Percentiles rank a stretch among this genome's conserved stretches.
These are phyloP conservation scores for Penicillium rolfsii DNA, from an alignment of 2,329 filamentous ascomycete genomes.

Conservation along the genomic window DNA sequence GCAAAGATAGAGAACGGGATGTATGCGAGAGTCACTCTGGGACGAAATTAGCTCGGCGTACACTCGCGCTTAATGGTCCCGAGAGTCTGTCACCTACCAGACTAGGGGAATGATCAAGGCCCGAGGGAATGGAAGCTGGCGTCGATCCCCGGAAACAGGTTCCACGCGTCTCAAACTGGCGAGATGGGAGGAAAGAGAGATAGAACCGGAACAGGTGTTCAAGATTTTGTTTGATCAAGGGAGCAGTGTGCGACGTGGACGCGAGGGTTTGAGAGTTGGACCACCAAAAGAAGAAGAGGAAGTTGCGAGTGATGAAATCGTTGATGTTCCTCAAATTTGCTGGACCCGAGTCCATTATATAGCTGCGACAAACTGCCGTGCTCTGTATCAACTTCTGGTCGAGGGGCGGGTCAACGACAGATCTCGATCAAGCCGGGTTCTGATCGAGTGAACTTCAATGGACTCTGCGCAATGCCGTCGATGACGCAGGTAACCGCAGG, in stretches of 20 bases:
- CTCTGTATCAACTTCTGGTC: slow-evolving; percentile 5
- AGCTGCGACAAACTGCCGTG: not conserved
- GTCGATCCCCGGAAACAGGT: slow-evolving; percentile 27
- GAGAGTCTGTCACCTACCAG: slow-evolving; percentile 25
- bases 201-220: not conserved
- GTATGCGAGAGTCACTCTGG: not conserved
- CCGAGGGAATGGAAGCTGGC: slow-evolving; percentile 24
- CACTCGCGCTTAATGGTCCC: slow-evolving; percentile 1
- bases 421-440: slow-evolving; percentile 16
- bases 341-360: slow-evolving; percentile 20
- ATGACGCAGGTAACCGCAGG: slow-evolving; percentile 20
- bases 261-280: not conserved
- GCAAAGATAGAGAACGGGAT: not conserved
- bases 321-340: slow-evolving; percentile 6
- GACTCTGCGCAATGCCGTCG: slow-evolving; percentile 18
- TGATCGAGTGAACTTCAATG: slow-evolving; percentile 9
- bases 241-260: not conserved
- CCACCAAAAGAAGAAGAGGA: not conserved
- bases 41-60: not conserved
- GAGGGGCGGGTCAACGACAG: not conserved
- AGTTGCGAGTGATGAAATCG: not conserved
- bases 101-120: slow-evolving; percentile 21
- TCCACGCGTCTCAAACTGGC: slow-evolving; percentile 10
- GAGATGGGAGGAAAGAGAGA: not conserved
- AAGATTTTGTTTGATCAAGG: not conserved